A percentile compares a stretch with the other conserved stretches of the same genome.
These are phyloP conservation scores for Thielaviopsis euricoi DNA, from an alignment of 2,329 filamentous ascomycete species.

Conservation along the genomic window DNA sequence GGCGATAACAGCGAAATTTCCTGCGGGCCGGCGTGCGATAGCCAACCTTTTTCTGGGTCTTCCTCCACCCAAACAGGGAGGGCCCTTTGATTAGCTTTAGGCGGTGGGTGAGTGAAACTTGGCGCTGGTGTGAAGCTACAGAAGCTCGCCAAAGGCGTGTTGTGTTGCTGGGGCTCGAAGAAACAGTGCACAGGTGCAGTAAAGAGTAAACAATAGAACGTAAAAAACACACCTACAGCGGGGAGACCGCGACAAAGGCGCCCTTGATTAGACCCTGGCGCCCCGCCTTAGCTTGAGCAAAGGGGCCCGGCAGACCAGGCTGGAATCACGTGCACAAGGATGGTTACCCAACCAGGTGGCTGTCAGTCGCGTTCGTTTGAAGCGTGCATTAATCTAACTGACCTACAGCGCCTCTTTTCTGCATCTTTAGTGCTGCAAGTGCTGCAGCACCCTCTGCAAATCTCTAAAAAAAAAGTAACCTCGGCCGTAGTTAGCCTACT, in stretches of 20 bases:
- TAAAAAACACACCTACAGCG: no score
- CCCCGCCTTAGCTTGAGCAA: not conserved
- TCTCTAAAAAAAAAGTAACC: conserved; percentile 1
- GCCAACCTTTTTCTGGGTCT: not conserved
- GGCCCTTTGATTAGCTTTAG: not conserved
- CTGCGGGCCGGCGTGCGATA: not conserved
- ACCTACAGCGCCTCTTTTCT: not conserved
- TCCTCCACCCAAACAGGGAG: not conserved
- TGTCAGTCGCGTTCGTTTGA: not conserved
- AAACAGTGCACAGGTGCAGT: no score
- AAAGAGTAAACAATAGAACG: not conserved
- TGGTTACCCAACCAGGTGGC: not conserved
- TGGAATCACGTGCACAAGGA: not conserved
- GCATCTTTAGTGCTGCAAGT: not conserved
- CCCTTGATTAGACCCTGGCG: not conserved
- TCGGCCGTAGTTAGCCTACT: not conserved
- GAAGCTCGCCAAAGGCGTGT: not conserved
- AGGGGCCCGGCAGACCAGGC: not conserved
- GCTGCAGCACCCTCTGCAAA: not conserved
- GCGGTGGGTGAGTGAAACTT: not conserved
- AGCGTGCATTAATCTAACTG: not conserved
- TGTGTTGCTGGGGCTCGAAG: no score
- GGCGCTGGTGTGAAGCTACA: no score
- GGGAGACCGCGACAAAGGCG: not conserved
- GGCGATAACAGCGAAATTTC: not conserved